These are phyloP conservation scores for Penicillium goetzii DNA, from an alignment of 495 filamentous ascomycete genomes.

Conservation along the genomic window DNA sequence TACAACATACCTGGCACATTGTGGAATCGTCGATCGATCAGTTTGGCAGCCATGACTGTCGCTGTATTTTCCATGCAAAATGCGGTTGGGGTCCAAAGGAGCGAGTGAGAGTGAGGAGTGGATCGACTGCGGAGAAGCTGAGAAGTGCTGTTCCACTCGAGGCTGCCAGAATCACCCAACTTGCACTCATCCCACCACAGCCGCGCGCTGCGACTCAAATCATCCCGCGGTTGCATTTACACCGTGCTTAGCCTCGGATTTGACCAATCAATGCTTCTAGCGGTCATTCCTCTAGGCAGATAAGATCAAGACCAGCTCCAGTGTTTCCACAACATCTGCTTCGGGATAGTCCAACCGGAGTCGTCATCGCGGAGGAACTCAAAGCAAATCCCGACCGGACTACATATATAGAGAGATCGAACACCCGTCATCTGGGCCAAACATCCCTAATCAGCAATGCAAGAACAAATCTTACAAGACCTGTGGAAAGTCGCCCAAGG, in stretches of 20 bases:
- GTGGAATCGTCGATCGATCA: conserved; percentile 48
- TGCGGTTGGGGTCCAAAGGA: not conserved
- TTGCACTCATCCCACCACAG: conserved; percentile 10
- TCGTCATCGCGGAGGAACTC: not conserved
- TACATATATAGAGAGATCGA: conserved; percentile 15
- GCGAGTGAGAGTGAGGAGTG: conserved; percentile 8
- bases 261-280: not conserved
- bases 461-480: conserved; percentile 33
- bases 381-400: conserved; percentile 21
- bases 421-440: not conserved
- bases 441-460: conserved; percentile 10
- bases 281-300: not conserved
- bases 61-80: not conserved
- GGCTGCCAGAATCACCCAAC: conserved; percentile 1
- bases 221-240: not conserved
- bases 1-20: conserved; percentile 46
- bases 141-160: not conserved
- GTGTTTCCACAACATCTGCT: conserved; percentile 9
- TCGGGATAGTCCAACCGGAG: conserved; percentile 27
- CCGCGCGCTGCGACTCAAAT: not conserved
- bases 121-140: conserved; percentile 18
- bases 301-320: not conserved
- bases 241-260: not conserved
- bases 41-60: conserved; percentile 43
- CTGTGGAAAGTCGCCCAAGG: conserved; percentile 44